phyloP scores from a whole-genome alignment of 1,284 basidiomycete species.

The Cutaneotrichosporon sp. region DNA sequence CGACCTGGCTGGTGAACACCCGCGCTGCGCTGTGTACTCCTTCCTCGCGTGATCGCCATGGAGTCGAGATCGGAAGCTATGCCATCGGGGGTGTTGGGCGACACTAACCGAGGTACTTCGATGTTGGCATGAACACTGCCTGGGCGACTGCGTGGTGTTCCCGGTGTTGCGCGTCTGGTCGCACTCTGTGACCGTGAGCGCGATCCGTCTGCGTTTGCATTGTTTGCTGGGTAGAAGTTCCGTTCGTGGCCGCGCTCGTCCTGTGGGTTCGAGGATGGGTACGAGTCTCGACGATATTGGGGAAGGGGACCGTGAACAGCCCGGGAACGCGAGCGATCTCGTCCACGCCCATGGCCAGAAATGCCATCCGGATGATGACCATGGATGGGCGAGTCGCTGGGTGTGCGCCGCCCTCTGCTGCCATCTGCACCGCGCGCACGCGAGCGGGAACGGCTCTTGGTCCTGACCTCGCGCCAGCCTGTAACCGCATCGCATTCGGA shows the following conservation, averaged over 20 bases:
- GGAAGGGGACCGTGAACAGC: background rate
- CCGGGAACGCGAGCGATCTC: constrained; percentile 2
- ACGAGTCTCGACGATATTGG: background rate
- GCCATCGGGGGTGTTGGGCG: constrained; percentile 1
- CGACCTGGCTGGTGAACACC: background rate
- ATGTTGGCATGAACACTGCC: background rate
- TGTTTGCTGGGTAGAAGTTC: background rate
- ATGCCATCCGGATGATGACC: background rate
- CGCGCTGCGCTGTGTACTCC: background rate
- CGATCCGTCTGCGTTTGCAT: background rate
- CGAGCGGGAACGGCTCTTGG: constrained; percentile 27
- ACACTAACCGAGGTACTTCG: background rate
- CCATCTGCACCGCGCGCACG: constrained; percentile 10
- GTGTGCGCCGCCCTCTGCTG: background rate
- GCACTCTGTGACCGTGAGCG: constrained; percentile 5
- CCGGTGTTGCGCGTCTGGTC: background rate
- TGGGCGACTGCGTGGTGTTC: background rate
- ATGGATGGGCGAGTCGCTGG: background rate
- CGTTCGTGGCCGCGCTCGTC: too few relatives aligned
- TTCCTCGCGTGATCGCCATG: constrained; percentile 12
- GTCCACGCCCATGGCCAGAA: background rate
- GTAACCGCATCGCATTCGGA: constrained; percentile 72
- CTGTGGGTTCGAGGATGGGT: too few relatives aligned
- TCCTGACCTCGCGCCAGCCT: constrained; percentile 59
- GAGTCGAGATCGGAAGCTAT: constrained; percentile 5